Conservation (phyloP, 1,139 yeast species). For the Hemisphaericaspora xylofermentans region DNA sequence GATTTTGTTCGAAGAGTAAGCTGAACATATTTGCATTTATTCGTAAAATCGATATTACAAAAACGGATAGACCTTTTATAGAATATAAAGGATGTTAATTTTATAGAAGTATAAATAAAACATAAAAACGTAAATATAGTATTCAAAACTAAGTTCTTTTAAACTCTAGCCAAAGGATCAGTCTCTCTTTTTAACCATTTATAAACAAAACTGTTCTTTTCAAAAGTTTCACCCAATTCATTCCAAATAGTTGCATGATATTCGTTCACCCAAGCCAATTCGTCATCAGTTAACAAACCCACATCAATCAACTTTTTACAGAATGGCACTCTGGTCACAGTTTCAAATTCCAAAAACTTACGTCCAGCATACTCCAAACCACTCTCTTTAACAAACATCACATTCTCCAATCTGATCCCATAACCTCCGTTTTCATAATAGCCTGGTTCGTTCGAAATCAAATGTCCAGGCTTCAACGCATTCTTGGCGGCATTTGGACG, state of each 20-base stretch:
- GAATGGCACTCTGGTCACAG: conserved; percentile 88
- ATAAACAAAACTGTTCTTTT: conserved; percentile 52
- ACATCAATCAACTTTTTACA: conserved; percentile 27
- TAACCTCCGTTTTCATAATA: conserved; percentile 88
- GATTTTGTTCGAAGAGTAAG: conserved; percentile 62
- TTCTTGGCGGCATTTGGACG: conserved; percentile 48
- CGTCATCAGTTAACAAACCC: conserved; percentile 52
- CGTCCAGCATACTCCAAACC: conserved; percentile 47
- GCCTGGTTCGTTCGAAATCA: conserved; percentile 94
- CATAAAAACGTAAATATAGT: neutral
- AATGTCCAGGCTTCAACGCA: conserved; percentile 66
- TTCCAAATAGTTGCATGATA: conserved; percentile 68
- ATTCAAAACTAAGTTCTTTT: too few species aligned
- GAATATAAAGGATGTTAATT: neutral
- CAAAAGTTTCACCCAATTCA: conserved; percentile 47
- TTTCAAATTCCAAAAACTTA: conserved; percentile 72
- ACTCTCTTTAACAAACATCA: conserved; percentile 59
- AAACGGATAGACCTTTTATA: too few species aligned
- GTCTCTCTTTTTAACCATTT: conserved; percentile 82
- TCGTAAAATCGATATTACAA: too few species aligned
- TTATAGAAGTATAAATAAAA: neutral
- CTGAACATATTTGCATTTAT: too few species aligned
- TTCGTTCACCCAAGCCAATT: conserved; percentile 62
- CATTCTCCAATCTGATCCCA: conserved; percentile 92
- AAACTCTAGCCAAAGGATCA: conserved; percentile 25